A percentile compares a stretch with the other conserved stretches of the same genome.
phyloP scores from a whole-genome alignment of 1,139 yeast genomes.

The Geotrichum klebahnii region DNA sequence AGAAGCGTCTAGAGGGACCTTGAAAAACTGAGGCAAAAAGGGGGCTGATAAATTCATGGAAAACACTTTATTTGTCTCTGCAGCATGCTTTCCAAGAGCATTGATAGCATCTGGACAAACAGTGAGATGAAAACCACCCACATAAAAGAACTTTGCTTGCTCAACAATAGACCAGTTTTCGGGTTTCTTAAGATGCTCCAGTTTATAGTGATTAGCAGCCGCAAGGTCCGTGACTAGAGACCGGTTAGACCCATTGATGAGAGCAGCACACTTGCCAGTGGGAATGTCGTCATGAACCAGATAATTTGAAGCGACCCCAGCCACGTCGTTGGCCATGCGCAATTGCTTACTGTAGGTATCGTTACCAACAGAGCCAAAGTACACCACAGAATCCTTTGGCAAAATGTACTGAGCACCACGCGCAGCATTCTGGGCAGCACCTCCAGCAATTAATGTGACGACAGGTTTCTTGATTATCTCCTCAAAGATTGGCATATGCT shows the following conservation, averaged over 20 bases:
- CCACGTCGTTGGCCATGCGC: slow-evolving; percentile 73
- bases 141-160: slow-evolving; percentile 75
- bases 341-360: slow-evolving; percentile 83
- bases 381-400: slow-evolving; percentile 77
- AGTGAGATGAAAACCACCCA: slow-evolving; percentile 97
- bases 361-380: slow-evolving; percentile 94
- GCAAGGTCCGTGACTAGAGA: slow-evolving; percentile 93
- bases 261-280: slow-evolving; percentile 98
- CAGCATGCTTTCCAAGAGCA: slow-evolving; percentile 86
- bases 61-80: slow-evolving; percentile 76
- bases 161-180: slow-evolving; percentile 89
- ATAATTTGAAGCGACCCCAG: slow-evolving; percentile 85
- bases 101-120: slow-evolving; percentile 93
- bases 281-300: slow-evolving; percentile 64
- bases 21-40: slow-evolving; percentile 91
- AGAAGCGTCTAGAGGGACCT: slow-evolving; percentile 76
- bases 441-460: slow-evolving; percentile 86
- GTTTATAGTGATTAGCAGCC: slow-evolving; percentile 96
- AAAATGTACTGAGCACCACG: slow-evolving; percentile 95
- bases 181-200: slow-evolving; percentile 78
- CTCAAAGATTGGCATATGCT: slow-evolving; percentile 79
- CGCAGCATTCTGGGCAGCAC: slow-evolving; percentile 99
- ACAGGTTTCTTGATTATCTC: slow-evolving; percentile 64
- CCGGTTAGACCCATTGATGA: slow-evolving; percentile 82
- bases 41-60: slow-evolving; percentile 92